Evolutionary conservation across 306 rosid genomes (phyloP), one percentile per base, ranked within the genome.

Genomic region (Lathyrus aphaca): DNA sequence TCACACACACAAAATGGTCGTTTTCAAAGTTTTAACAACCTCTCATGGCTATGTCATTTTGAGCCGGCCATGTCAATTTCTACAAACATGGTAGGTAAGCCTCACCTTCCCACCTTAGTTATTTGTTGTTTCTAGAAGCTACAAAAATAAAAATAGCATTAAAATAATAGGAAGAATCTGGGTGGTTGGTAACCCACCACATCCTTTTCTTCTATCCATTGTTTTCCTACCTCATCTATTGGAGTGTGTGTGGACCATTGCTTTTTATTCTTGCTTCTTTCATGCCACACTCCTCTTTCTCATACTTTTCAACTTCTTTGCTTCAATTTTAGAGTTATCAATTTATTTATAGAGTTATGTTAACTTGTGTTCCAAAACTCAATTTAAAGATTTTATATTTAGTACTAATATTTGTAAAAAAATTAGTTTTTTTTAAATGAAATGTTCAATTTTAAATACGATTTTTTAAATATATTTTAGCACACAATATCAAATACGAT

Each of bases 101-200:
- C 71, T 72, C 77, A 72, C 74, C 71, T 59, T 68, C 77, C 79
- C 13, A 79, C 49, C 64, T 42, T 57, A 39, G 60, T 44, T 48
- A 55, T 56, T 74, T 18, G 35, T 79, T 48, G 66, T 25, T 83
- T 82, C 82, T 76, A 79, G 82, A 50, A 18, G 14, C 27, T 9
- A 4, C 17, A 17, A 21, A 48, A 48, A 6, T 48, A 2, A 49
- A 44, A 13, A 29, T 70, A 57, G 30, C 38, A 64, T 45, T 74
- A 37, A 74, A 62, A 1, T 44, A 69, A 42, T 13, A 63, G 16
- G 5, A 63, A 38, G 74, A 74, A 74, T 74, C 39, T 57, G 42
- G 35, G 44, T 37, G 69, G 80, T 74, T 79, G 74, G 80, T 74
- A 56, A 79, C 69, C 80, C 76, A 69, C 83, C 72, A 66, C 30